Percentiles rank a stretch among this genome's conserved stretches.
These are phyloP conservation scores for Ceratobasidium sp. DNA, from an alignment of 1,284 basidiomycete species.

Conservation along the genomic window DNA sequence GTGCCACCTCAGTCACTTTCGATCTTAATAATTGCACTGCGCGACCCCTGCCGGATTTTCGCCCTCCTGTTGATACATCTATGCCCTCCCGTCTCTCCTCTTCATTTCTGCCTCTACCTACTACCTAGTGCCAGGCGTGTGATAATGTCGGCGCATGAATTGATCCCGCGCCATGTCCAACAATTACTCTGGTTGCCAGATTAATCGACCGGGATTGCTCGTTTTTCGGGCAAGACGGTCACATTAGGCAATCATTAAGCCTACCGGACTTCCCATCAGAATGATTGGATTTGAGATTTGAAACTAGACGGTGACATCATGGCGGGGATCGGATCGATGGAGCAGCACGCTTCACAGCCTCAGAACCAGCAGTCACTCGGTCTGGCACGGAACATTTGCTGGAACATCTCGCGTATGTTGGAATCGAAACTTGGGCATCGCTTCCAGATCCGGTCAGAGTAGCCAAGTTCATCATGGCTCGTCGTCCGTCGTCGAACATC, in stretches of 20 bases:
- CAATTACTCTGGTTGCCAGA: background rate
- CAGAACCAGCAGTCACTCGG: background rate
- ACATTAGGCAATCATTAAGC: constrained; percentile 5
- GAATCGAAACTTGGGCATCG: constrained; percentile 8
- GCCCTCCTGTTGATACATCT: no score
- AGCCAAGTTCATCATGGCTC: background rate
- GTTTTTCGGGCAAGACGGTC: background rate
- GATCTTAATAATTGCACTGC: no score
- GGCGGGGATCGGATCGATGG: constrained; percentile 20
- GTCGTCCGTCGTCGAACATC: background rate
- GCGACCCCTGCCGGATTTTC: no score
- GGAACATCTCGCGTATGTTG: background rate
- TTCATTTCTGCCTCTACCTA: no score
- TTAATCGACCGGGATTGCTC: background rate
- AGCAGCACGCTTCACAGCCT: background rate
- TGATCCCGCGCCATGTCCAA: background rate
- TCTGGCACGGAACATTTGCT: background rate
- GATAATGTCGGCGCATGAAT: no score
- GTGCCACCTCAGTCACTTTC: no score
- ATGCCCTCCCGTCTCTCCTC: no score
- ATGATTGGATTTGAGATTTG: constrained; percentile 17
- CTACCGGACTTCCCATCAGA: constrained; percentile 21
- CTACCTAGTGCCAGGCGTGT: no score
- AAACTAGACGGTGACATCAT: constrained; percentile 4
- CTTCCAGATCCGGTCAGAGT: background rate